A percentile compares a stretch with the other conserved stretches of the same genome.
Conservation (phyloP, 805 yeast genomes). For the Kuraishia cidri region DNA sequence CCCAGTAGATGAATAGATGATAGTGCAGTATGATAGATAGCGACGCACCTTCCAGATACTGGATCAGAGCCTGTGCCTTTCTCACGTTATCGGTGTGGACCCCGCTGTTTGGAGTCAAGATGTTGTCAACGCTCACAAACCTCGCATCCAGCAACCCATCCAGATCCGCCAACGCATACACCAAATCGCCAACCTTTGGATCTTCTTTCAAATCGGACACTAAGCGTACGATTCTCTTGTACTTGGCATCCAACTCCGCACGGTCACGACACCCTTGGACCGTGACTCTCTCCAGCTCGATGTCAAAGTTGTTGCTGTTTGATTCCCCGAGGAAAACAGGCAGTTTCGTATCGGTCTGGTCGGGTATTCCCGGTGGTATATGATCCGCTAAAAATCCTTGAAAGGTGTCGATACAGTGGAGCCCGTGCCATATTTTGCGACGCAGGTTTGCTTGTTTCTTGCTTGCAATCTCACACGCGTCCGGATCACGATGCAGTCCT, state of each 20-base stretch:
- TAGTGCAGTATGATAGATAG: constrained; percentile 22
- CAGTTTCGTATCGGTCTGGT: constrained; percentile 31
- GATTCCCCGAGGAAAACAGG: constrained; percentile 25
- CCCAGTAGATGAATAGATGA: constrained; percentile 31
- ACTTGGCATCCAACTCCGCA: constrained; percentile 18
- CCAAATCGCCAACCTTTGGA: constrained; percentile 24
- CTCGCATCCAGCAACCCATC: constrained; percentile 19
- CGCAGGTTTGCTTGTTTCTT: constrained; percentile 35
- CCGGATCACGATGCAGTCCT: constrained; percentile 42
- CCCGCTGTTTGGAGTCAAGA: constrained; percentile 6
- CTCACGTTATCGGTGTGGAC: constrained; percentile 11
- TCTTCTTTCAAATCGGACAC: constrained; percentile 22
- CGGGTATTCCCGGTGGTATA: constrained; percentile 25
- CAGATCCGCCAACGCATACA: constrained; percentile 19
- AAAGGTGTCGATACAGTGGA: constrained; percentile 29
- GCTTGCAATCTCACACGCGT: constrained; percentile 12
- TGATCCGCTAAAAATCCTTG: constrained; percentile 32
- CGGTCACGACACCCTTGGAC: constrained; percentile 20
- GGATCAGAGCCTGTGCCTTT: constrained; percentile 8
- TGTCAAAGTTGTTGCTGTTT: constrained; percentile 21
- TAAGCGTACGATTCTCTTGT: constrained; percentile 19
- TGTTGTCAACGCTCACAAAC: constrained; percentile 16
- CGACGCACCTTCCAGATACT: constrained; percentile 16
- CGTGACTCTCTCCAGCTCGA: constrained; percentile 26
- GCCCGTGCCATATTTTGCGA: constrained; percentile 50